phyloP scores from a whole-genome alignment of 2,329 filamentous ascomycete species.

The Cordyceps pruinosa region DNA sequence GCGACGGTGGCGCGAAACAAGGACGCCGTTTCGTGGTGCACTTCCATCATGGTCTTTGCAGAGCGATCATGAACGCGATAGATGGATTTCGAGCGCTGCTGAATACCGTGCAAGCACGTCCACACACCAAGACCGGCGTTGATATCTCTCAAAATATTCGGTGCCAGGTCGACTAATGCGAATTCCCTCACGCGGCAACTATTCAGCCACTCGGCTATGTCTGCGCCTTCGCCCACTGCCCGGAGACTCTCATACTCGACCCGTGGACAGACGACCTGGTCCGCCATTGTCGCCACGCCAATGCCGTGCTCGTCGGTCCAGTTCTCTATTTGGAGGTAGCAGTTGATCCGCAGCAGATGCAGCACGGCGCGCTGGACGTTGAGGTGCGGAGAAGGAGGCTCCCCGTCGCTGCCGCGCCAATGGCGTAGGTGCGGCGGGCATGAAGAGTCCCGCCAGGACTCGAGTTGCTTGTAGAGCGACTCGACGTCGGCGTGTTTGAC shows the following conservation, averaged over 20 bases:
- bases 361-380: constrained; percentile 16
- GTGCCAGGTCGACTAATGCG: constrained; percentile 14
- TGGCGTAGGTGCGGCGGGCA: not conserved
- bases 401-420: not conserved
- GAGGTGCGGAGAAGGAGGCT: not conserved
- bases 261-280: constrained; percentile 3
- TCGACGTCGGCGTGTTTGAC: constrained; percentile 10
- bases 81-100: not conserved
- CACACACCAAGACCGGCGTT: constrained; percentile 8
- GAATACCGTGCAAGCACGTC: constrained; percentile 4
- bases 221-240: constrained; percentile 11
- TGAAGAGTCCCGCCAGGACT: not conserved
- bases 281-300: constrained; percentile 1
- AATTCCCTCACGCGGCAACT: not conserved
- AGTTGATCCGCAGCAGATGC: constrained; percentile 16
- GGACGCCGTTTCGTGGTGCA: not conserved
- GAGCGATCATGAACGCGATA: not conserved
- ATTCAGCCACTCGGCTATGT: constrained; percentile 8
- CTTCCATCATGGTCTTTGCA: not conserved
- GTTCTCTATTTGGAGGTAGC: constrained; percentile 17
- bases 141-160: constrained; percentile 15
- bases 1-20: not conserved
- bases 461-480: not conserved
- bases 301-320: constrained; percentile 16
- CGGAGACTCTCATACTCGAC: constrained; percentile 16